Evolutionary conservation across 2,329 filamentous ascomycete species (phyloP), one percentile per base, ranked within the genome.

Genomic region (Neodidymelliopsis sp.): DNA sequence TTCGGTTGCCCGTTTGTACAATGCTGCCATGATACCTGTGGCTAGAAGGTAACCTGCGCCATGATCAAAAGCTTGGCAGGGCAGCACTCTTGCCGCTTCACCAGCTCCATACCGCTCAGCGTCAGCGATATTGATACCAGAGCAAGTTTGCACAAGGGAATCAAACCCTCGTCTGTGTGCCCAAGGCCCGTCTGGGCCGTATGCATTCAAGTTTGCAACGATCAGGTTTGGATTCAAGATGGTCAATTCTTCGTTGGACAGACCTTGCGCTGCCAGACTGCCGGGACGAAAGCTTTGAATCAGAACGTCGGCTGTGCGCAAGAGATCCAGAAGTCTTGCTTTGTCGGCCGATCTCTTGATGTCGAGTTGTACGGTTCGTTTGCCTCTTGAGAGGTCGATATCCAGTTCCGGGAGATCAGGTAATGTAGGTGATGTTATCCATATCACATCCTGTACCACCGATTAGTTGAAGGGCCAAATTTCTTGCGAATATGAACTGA

Each of bases 21-120:
- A 31, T 0, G 82, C 81, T 0, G 81, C 77, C 18, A 74, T 67
- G 2, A 84, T 74, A 0, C 82, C 81, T 0, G 80, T 69, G 0
- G 82, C 81, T 0, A 85, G 72, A 15, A 84, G 70, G 43, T 81
- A 84, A 0, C 83, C 83, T 0, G 74, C 74, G 0, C 75, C 79
- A 51, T 85, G 81, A 59, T 85, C 83, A 0, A 85, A 72, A 0
- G 78, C 81, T 63, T 85, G 82, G 43, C 78, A 82, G 0, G 82
- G 82, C 23, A 77, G 68, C 0, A 75, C 67, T 1, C 74, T 73
- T 0, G 77, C 76, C 0, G 67, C 44, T 35, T 77, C 75, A 0
- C 72, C 74, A 0, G 60, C 49, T 2, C 70, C 75, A 16, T 63
- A 75, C 34, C 77, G 74, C 45, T 78, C 72, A 0, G 81, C 81